Evolutionary conservation across 2,329 filamentous ascomycete species (phyloP).

Genomic region (Fusarium pseudonygamai): DNA sequence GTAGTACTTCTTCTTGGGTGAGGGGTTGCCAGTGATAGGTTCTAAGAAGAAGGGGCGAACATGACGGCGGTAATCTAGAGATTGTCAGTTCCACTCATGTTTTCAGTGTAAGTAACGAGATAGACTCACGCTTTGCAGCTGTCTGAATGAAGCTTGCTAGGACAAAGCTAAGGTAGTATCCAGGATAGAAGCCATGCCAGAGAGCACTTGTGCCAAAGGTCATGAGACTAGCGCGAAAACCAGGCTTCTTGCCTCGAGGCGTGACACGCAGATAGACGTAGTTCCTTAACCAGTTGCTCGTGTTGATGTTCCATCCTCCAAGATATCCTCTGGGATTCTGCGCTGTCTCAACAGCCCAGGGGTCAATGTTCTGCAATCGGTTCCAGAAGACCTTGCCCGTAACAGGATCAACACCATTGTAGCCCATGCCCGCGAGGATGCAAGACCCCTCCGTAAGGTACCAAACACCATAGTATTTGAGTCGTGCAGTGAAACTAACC

Average conservation of each 20-base stretch:
- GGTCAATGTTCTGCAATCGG: conserved; percentile 87
- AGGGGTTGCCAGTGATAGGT: conserved; percentile 74
- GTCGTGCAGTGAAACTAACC: conserved; percentile 80
- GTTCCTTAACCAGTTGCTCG: conserved; percentile 94
- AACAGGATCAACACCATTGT: conserved; percentile 87
- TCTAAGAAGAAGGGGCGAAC: conserved; percentile 93
- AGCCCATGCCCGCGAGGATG: conserved; percentile 92
- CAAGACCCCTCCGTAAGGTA: conserved; percentile 91
- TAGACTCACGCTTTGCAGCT: conserved; percentile 85
- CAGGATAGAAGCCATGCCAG: conserved; percentile 98
- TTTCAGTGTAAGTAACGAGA: neutral
- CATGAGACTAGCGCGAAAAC: conserved; percentile 91
- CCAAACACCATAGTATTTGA: conserved; percentile 99
- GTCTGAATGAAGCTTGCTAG: conserved; percentile 93
- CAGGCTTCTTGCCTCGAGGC: conserved; percentile 93
- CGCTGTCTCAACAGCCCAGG: conserved; percentile 85
- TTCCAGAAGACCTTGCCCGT: conserved; percentile 90
- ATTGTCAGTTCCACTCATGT: conserved; percentile 6
- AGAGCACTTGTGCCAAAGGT: conserved; percentile 95
- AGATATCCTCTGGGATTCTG: conserved; percentile 95
- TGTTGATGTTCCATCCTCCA: conserved; percentile 98
- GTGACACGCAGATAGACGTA: conserved; percentile 97
- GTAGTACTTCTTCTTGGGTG: conserved; percentile 83
- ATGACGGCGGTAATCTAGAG: conserved; percentile 83
- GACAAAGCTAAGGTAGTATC: conserved; percentile 92